phyloP scores from a whole-genome alignment of 2,329 filamentous ascomycete genomes.

The Camillea tinctor region DNA sequence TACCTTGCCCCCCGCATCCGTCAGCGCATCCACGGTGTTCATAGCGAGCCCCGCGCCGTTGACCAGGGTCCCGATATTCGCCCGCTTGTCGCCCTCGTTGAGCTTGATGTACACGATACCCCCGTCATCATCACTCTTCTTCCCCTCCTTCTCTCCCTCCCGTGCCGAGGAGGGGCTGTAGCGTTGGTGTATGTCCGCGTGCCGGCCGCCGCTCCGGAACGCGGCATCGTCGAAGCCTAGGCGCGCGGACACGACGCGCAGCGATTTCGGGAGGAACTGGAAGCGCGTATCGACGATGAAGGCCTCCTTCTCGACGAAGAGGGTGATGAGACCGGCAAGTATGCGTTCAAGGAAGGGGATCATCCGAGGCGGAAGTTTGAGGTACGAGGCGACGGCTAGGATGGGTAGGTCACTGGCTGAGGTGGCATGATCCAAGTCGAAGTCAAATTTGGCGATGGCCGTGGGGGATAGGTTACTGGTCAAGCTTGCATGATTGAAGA shows the following conservation, averaged over 20 bases:
- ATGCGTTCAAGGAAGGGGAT: constrained; percentile 46
- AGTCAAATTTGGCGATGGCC: constrained; percentile 40
- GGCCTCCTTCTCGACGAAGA: constrained; percentile 66
- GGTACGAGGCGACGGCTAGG: constrained; percentile 43
- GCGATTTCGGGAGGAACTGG: constrained; percentile 27
- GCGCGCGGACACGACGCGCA: constrained; percentile 53
- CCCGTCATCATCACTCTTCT: constrained; percentile 48
- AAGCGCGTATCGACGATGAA: constrained; percentile 56
- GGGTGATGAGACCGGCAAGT: constrained; percentile 52
- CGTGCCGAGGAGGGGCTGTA: too few species aligned
- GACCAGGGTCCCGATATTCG: constrained; percentile 76
- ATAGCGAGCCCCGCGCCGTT: constrained; percentile 89
- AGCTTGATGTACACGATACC: constrained; percentile 78
- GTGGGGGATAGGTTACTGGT: too few species aligned
- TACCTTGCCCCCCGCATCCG: constrained; percentile 63
- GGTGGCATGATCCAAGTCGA: constrained; percentile 17
- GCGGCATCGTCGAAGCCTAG: constrained; percentile 72
- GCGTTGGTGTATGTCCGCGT: constrained; percentile 54
- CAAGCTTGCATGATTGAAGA: too few species aligned
- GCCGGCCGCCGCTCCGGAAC: constrained; percentile 60
- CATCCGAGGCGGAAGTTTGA: constrained; percentile 50
- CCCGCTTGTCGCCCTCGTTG: constrained; percentile 37
- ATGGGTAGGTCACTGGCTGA: constrained; percentile 40
- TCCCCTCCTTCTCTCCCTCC: not conserved
- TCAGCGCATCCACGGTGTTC: constrained; percentile 83